phyloP scores from a whole-genome alignment of 2,329 filamentous ascomycete species.

The Colletotrichum costaricense region DNA sequence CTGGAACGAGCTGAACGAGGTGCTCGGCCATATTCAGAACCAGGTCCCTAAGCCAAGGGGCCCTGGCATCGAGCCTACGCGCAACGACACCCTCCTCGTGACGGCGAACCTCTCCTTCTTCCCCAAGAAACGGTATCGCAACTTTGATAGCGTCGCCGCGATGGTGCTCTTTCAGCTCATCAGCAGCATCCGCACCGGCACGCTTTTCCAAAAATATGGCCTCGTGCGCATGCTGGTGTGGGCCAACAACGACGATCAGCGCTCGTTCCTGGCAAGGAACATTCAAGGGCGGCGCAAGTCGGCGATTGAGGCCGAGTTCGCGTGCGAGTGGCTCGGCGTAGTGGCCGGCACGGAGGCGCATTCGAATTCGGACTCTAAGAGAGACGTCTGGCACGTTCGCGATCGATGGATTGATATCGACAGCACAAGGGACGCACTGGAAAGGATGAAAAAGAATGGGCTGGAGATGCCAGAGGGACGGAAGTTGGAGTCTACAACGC shows the following conservation, averaged over 20 bases:
- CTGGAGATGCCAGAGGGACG: constrained; percentile 58
- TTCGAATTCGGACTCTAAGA: constrained; percentile 18
- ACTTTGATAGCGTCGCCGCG: constrained; percentile 66
- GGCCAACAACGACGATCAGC: constrained; percentile 71
- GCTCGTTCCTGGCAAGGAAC: constrained; percentile 68
- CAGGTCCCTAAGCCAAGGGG: constrained; percentile 58
- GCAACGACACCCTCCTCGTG: constrained; percentile 81
- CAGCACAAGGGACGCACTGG: constrained; percentile 51
- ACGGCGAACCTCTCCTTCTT: constrained; percentile 73
- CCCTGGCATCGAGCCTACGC: constrained; percentile 54
- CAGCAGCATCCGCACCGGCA: constrained; percentile 65
- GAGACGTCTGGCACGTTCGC: constrained; percentile 47
- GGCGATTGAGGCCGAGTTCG: constrained; percentile 69
- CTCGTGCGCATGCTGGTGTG: constrained; percentile 84
- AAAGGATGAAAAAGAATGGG: constrained; percentile 58
- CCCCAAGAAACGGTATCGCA: constrained; percentile 60
- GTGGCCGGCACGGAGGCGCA: constrained; percentile 58
- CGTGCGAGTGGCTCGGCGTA: constrained; percentile 69
- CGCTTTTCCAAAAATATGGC: constrained; percentile 80
- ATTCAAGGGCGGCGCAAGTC: constrained; percentile 66
- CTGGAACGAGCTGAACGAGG: constrained; percentile 66
- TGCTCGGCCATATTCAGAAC: constrained; percentile 66
- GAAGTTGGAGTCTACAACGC: constrained; percentile 47
- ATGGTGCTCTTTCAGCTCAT: constrained; percentile 73
- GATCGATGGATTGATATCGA: constrained; percentile 61